Evolutionary conservation across 1,139 yeast species (phyloP).

Genomic region (Komagataea norvegica): DNA sequence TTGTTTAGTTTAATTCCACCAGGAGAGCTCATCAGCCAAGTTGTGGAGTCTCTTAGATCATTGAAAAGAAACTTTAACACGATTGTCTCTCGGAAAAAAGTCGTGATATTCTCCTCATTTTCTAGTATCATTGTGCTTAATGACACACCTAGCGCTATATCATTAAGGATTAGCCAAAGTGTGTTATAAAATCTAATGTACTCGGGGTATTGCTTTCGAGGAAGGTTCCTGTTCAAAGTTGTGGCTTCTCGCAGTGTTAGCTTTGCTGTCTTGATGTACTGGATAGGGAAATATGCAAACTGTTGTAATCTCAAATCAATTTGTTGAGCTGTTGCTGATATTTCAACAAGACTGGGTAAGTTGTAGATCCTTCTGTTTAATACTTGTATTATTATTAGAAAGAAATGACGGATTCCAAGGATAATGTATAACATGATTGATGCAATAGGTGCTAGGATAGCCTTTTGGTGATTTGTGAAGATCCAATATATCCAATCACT

Average conservation of each 20-base stretch:
- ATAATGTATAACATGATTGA: slow-evolving; percentile 11
- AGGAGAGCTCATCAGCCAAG: slow-evolving; percentile 85
- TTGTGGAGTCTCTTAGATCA: slow-evolving; percentile 44
- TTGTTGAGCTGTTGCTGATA: slow-evolving; percentile 70
- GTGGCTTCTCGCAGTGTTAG: slow-evolving; percentile 25
- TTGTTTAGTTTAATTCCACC: slow-evolving; percentile 91
- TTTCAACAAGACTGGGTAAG: slow-evolving; percentile 34
- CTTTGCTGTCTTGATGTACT: slow-evolving; percentile 53
- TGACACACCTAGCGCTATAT: slow-evolving; percentile 68
- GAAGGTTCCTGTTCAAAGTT: slow-evolving; percentile 28
- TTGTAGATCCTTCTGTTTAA: slow-evolving; percentile 33
- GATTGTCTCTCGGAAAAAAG: slow-evolving; percentile 35
- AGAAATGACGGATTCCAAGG: slow-evolving; percentile 27
- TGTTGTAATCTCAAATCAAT: slow-evolving; percentile 76
- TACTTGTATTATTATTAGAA: slow-evolving; percentile 34
- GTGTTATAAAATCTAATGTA: slow-evolving; percentile 87
- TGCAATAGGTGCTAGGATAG: slow-evolving; percentile 13
- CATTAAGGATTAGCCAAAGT: slow-evolving; percentile 82
- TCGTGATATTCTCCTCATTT: slow-evolving; percentile 36
- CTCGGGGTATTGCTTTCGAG: slow-evolving; percentile 47
- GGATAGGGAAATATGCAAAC: slow-evolving; percentile 74
- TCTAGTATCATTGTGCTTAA: slow-evolving; percentile 47
- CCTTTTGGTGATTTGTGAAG: not conserved
- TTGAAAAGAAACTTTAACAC: slow-evolving; percentile 33
- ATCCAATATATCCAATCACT: not conserved